Base-by-base conservation (phyloP, 495 filamentous ascomycete species). In the Neurospora sp. region DNA sequence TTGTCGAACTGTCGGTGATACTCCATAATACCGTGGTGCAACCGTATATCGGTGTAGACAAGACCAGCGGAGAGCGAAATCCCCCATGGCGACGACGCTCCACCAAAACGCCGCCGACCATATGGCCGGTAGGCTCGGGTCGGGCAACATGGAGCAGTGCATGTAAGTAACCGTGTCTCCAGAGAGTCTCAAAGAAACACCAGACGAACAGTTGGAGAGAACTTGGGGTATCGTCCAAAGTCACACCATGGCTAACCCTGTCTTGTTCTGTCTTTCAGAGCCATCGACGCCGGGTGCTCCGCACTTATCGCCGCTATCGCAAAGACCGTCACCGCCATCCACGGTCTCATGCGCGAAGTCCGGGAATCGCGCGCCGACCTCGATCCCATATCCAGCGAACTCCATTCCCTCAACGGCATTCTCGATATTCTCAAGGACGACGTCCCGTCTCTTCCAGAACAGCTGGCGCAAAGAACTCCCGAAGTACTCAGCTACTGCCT, bases 341-440 rank as follows among this genome's bases (percentile, higher is more conserved):
- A 76, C 75, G 48, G 65, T 61, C 83, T 85, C 73, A 82, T 86
- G 9, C 81, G 82, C 6, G 82, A 85, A 18, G 81, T 87, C 0
- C 84, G 85, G 38, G 84, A 84, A 71, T 82, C 83, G 4, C 78
- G 85, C 20, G 74, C 80, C 61, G 85, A 87, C 16, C 73, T 85
- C 14, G 83, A 86, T 68, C 77, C 74, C 70, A 78, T 87, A 20
- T 84, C 84, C 31, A 80, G 81, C 72, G 84, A 87, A 70, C 77
- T 88, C n/a, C 80, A 83, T 73, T 86, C 85, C 10, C 79, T 87
- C 69, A 79, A 83, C 69, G 80, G 77, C 39, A 78, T 84, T 5
- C 77, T 87, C 22, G 81, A 81, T 40, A 74, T 86, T 7, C 76
- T 87, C 37, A 80, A 81, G 20, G 82, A 86, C 69, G 85, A 87